These are phyloP conservation scores for Ceratobasidium sp. DNA, from an alignment of 1,284 basidiomycete species.

Conservation along the genomic window DNA sequence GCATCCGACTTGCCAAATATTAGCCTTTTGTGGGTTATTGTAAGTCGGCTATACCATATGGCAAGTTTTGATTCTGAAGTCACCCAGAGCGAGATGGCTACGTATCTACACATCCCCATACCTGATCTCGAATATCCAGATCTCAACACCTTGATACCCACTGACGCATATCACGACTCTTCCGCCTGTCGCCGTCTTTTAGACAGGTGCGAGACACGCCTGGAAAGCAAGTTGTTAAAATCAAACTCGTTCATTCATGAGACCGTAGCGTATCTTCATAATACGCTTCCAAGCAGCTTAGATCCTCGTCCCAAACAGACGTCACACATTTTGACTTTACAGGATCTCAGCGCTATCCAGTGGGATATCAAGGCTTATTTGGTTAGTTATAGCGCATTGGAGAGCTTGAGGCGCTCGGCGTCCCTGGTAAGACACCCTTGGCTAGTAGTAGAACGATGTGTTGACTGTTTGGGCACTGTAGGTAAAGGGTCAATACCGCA, in stretches of 20 bases:
- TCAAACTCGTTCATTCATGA: constrained; percentile 20
- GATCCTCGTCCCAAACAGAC: constrained; percentile 12
- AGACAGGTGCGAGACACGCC: constrained; percentile 33
- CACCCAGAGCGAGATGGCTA: constrained; percentile 18
- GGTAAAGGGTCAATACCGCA: too few species aligned
- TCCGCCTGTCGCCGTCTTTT: not conserved
- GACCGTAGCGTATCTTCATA: constrained; percentile 14
- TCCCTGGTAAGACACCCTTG: not conserved
- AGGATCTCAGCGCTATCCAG: constrained; percentile 8
- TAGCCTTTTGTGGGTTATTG: constrained; percentile 32
- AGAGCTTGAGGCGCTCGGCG: constrained; percentile 6
- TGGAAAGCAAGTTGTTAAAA: constrained; percentile 1
- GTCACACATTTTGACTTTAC: constrained; percentile 5
- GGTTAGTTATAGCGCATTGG: constrained; percentile 15
- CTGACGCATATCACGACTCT: constrained; percentile 27
- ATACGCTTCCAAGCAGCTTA: not conserved
- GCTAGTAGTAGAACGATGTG: too few species aligned
- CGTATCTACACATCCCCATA: constrained; percentile 3
- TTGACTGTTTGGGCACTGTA: too few species aligned
- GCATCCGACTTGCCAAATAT: constrained; percentile 8
- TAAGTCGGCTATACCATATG: not conserved
- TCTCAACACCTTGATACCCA: constrained; percentile 6
- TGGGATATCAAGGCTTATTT: constrained; percentile 37
- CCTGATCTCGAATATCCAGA: constrained; percentile 18
- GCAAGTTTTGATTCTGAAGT: not conserved